Conservation (phyloP, 306 rosid genomes). For the Vigna hirtella region DNA sequence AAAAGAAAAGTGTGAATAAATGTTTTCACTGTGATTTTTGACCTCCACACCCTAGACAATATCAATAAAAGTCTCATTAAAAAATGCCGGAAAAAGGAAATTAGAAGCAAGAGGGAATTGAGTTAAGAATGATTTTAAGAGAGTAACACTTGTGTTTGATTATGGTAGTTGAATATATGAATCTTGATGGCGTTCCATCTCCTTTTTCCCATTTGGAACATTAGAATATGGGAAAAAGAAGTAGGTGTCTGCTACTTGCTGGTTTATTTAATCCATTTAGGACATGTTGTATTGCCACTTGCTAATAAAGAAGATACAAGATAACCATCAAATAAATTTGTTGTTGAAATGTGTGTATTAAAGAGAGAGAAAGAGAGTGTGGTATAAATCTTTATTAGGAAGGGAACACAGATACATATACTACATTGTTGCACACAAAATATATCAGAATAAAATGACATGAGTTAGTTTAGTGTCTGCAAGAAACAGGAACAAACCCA, state of each 20-base stretch:
- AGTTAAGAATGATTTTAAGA: background rate
- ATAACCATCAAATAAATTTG: background rate
- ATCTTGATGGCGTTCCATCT: slow-evolving; percentile 3
- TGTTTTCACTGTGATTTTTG: no score
- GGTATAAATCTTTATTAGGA: background rate
- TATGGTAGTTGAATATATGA: background rate
- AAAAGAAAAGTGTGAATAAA: no score
- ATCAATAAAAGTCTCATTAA: no score
- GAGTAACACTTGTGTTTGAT: background rate
- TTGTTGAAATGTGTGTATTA: background rate
- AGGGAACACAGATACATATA: no score
- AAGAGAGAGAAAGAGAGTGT: background rate
- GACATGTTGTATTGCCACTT: background rate
- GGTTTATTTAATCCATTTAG: background rate
- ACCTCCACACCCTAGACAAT: no score
- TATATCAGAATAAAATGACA: background rate
- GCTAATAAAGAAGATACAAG: background rate
- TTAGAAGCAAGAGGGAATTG: background rate
- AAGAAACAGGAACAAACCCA: slow-evolving; percentile 6
- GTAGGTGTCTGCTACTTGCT: background rate
- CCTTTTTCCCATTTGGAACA: background rate
- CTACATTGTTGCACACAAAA: background rate
- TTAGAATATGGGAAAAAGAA: background rate
- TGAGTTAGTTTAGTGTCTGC: background rate
- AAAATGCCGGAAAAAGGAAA: no score